Base-by-base conservation (phyloP, 768 basidiomycete species). In the Rhizopogon vulgaris region DNA sequence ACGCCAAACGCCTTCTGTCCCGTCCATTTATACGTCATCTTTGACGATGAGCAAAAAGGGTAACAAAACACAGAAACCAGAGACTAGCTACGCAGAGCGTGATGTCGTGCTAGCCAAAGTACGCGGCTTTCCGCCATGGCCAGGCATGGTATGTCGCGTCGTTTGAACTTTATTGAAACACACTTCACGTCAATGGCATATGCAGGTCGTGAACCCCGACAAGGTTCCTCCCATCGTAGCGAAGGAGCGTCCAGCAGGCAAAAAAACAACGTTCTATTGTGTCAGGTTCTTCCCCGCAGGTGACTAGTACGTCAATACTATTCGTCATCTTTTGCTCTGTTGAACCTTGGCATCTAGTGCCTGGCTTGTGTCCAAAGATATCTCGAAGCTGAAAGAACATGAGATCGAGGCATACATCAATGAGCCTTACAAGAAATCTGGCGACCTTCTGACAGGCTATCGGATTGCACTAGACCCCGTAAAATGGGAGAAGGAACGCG, bases 71-170 rank as follows among this genome's bases (percentile, higher is more conserved):
- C 63, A 58, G 36, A 65, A 77, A 57, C 65, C 70, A 57, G 65
- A 64, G 55, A 65, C 74, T 11, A 73, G 73, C 41, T 95, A 89
- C 67, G 76, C 78, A 22, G 64, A 78, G 51, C 84, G 87, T 69
- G 94, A 98, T 63, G 75, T 93, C 59, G 92, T 98, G 37, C 82
- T 97, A 55, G 93, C 82, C 24, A 94, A 95, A 75, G 73, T 99
- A 66, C 90, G 90, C 73, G 96, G 95, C 9, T 97, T 77, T 73
- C 93, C 96, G 2, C 78, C 88, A 4, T 99, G 96, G 96, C 96
- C 94, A 50, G 91, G 84, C 66, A 87, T 90, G 75, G 95, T 95
- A 65, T 71, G 90, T 80, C 53, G 56, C 62, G 63, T 58, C 55
- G 58, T 45, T 53, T 55, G 52, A 55, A 49, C 41, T 45, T 49